Conservation (phyloP, 768 basidiomycete species). For the Russula brevipes region DNA sequence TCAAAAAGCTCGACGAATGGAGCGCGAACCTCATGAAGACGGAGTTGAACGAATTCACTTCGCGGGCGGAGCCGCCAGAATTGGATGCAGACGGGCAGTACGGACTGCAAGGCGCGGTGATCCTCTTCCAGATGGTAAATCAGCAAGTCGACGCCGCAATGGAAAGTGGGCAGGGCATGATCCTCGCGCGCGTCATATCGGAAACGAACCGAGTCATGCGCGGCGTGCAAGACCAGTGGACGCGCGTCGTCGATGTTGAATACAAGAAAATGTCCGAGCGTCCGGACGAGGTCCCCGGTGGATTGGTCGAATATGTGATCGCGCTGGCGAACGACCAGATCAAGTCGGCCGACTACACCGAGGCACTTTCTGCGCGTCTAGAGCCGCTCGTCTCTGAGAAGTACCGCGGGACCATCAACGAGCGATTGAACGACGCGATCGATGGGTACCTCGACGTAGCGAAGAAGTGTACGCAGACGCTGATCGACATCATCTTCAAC, state of each 20-base stretch:
- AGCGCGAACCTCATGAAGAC: constrained; percentile 88
- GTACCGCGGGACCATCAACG: constrained; percentile 76
- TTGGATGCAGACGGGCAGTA: constrained; percentile 85
- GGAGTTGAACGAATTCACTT: constrained; percentile 78
- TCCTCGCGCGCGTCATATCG: constrained; percentile 83
- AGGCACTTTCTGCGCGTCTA: constrained; percentile 75
- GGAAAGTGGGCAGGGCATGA: constrained; percentile 93
- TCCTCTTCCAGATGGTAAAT: constrained; percentile 97
- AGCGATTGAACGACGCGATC: constrained; percentile 90
- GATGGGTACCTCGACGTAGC: constrained; percentile 98
- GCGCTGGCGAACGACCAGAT: constrained; percentile 97
- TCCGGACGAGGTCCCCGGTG: constrained; percentile 80
- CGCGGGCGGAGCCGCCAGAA: constrained; percentile 82
- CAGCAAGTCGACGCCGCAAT: constrained; percentile 92
- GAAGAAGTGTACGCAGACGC: constrained; percentile 91
- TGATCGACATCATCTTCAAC: constrained; percentile 93
- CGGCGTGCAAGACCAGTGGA: constrained; percentile 82
- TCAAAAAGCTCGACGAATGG: constrained; percentile 97
- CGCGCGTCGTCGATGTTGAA: constrained; percentile 74
- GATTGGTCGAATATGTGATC: constrained; percentile 92
- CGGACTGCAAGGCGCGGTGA: constrained; percentile 83
- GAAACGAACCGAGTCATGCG: constrained; percentile 90
- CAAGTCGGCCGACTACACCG: constrained; percentile 91
- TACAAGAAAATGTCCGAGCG: constrained; percentile 84
- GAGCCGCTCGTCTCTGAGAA: constrained; percentile 93